Evolutionary conservation across 2,329 filamentous ascomycete genomes (phyloP).

Genomic region (Aspergillus sp.): DNA sequence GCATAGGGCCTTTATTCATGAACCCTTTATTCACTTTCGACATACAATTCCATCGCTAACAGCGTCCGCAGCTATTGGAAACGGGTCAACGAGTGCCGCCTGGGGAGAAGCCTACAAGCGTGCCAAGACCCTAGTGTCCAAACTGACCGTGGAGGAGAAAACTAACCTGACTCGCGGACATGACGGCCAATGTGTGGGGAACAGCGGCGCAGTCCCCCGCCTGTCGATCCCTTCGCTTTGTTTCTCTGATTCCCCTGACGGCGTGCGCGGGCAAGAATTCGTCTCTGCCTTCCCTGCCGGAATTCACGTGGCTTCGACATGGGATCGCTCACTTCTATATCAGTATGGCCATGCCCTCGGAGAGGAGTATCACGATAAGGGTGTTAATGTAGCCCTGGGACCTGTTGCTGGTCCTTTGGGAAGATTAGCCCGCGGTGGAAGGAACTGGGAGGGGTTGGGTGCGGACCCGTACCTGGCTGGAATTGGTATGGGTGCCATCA

Average conservation of each 20-base stretch:
- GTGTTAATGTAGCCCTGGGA: slow-evolving; percentile 1
- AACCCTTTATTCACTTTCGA: too few species aligned
- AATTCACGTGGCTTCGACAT: slow-evolving; percentile 5
- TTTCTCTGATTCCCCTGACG: slow-evolving; percentile 12
- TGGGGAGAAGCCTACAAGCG: background rate
- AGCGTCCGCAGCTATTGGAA: too few species aligned
- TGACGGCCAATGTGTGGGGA: slow-evolving; percentile 8
- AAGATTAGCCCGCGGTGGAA: background rate
- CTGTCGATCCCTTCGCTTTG: slow-evolving; percentile 13
- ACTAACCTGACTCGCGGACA: slow-evolving; percentile 1
- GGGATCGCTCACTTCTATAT: slow-evolving; percentile 2
- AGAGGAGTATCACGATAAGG: background rate
- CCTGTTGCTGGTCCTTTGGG: slow-evolving; percentile 1
- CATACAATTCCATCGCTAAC: too few species aligned
- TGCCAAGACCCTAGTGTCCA: slow-evolving; percentile 10
- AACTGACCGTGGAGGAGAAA: slow-evolving; percentile 16
- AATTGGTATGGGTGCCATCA: background rate
- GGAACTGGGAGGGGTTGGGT: background rate
- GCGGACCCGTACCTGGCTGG: slow-evolving; percentile 1
- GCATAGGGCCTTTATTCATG: too few species aligned
- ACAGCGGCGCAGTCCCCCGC: slow-evolving; percentile 5
- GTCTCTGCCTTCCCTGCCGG: slow-evolving; percentile 6
- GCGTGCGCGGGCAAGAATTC: slow-evolving; percentile 3
- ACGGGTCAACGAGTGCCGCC: too few species aligned
- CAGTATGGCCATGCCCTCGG: slow-evolving; percentile 1